Base-by-base conservation (phyloP, 495 filamentous ascomycete genomes). In the Hyaloscypha hepaticicola region DNA sequence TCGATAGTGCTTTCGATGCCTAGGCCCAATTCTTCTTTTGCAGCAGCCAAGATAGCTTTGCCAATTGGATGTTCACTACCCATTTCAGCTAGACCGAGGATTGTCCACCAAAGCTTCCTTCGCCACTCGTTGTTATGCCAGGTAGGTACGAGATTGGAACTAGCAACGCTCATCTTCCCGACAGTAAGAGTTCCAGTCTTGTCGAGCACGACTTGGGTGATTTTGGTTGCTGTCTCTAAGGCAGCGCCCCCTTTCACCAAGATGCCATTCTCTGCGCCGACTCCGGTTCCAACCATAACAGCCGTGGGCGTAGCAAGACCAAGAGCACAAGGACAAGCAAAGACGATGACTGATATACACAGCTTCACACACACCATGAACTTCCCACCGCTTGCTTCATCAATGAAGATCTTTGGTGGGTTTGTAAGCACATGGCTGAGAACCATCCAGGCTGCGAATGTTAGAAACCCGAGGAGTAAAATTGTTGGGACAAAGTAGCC, bases 341-440 rank as follows among this genome's bases (percentile, higher is more conserved):
- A 97, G 22, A 98, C 96, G 73, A 99, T 96, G 60, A 99, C 95
- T 0, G 96, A 95, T 67, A 99, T 99, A 74, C 96, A 98, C 16
- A 99, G 86, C 78, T 99, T 95, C 58, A 98, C 78, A 72, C 96
- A 99, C 2, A 99, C 90, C 92, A 98, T 96, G 57, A 97, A 79
- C 71, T 87, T 90, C 28, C 95, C 95, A 60, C 96, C 96, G 69
- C 87, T 90, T 31, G 83, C 84, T 38, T 87, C 85, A 60, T 89
- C 81, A n/a, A 87, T 73, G 77, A 99, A 99, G 41, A 98, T 90
- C 71, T 87, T 83, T n/a, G 95, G 95, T 21, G 93, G 93, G 70
- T 91, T 76, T 1, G 81, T 64, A 21, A 98, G 78, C 5, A 92
- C 79, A 73, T 97, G 93, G 72, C 92, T 96, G 26, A 99, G 82